These are phyloP conservation scores for Lignosus rhinocerotis DNA, from an alignment of 1,284 basidiomycete genomes.

Conservation along the genomic window DNA sequence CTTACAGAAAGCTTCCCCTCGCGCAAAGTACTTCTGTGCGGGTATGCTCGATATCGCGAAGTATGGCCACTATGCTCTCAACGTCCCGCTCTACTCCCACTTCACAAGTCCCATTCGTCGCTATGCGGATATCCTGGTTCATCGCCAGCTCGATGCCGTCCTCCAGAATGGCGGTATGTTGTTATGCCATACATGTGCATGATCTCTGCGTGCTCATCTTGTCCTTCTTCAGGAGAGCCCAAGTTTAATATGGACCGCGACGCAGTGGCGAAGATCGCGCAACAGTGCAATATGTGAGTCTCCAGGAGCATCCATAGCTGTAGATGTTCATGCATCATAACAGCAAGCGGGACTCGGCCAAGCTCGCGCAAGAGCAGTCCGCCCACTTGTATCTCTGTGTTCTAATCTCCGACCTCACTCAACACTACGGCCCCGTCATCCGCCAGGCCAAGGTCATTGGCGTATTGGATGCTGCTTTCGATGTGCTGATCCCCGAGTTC, in stretches of 20 bases:
- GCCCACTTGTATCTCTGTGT: slow-evolving; percentile 94
- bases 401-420: slow-evolving; percentile 89
- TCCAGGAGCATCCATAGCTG: not conserved
- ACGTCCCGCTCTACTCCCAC: slow-evolving; percentile 92
- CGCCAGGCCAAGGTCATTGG: slow-evolving; percentile 92
- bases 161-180: slow-evolving; percentile 66
- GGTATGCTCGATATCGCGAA: slow-evolving; percentile 99
- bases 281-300: not conserved
- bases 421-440: slow-evolving; percentile 92
- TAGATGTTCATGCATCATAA: slow-evolving; percentile 8
- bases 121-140: slow-evolving; percentile 94
- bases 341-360: slow-evolving; percentile 88
- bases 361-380: slow-evolving; percentile 94
- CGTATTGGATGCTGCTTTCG: slow-evolving; percentile 94
- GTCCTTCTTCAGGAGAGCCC: slow-evolving; percentile 51
- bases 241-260: slow-evolving; percentile 65
- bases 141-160: slow-evolving; percentile 95
- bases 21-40: slow-evolving; percentile 97
- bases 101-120: slow-evolving; percentile 94
- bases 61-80: slow-evolving; percentile 93
- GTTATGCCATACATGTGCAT: not conserved
- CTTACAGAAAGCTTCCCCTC: slow-evolving; percentile 86
- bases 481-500: slow-evolving; percentile 91
- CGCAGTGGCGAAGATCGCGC: not conserved
- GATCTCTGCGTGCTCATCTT: slow-evolving; percentile 5